Evolutionary conservation across 2,329 filamentous ascomycete genomes (phyloP).

Genomic region (Harringtonia lauricola): DNA sequence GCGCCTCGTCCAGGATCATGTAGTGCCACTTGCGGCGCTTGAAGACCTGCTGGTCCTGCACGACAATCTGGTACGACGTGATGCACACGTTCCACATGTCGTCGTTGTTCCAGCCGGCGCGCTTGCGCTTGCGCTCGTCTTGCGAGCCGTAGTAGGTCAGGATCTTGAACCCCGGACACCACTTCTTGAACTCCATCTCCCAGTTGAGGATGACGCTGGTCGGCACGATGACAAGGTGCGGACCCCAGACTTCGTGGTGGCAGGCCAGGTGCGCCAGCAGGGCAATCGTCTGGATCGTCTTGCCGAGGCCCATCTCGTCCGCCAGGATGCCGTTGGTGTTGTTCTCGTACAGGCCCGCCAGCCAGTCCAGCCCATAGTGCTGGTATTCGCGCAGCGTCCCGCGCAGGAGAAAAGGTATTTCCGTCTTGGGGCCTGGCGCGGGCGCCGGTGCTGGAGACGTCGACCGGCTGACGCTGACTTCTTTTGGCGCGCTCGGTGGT

Average conservation of each 20-base stretch:
- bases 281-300: conserved; percentile 96
- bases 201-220: conserved; percentile 99
- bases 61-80: conserved; percentile 91
- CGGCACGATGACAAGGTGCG: conserved; percentile 89
- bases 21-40: conserved; percentile 93
- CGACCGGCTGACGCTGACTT: conserved; percentile 21
- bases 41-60: conserved; percentile 90
- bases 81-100: conserved; percentile 96
- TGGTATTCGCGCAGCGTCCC: conserved; percentile 92
- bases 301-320: conserved; percentile 97
- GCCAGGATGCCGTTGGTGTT: conserved; percentile 93
- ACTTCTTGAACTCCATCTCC: conserved; percentile 99
- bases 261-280: conserved; percentile 87
- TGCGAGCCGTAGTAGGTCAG: conserved; percentile 92
- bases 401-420: conserved; percentile 71
- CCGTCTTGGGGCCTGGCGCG: conserved; percentile 41
- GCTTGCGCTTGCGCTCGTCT: conserved; percentile 83
- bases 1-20: conserved; percentile 94
- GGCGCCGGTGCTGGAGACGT: conserved; percentile 21
- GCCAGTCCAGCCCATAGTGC: conserved; percentile 93
- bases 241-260: conserved; percentile 85
- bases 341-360: conserved; percentile 83
- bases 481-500: conserved; percentile 20
- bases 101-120: conserved; percentile 86
- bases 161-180: conserved; percentile 95